phyloP scores from a whole-genome alignment of 108 stramenopile genomes.

The Schizochytrium sp. region DNA sequence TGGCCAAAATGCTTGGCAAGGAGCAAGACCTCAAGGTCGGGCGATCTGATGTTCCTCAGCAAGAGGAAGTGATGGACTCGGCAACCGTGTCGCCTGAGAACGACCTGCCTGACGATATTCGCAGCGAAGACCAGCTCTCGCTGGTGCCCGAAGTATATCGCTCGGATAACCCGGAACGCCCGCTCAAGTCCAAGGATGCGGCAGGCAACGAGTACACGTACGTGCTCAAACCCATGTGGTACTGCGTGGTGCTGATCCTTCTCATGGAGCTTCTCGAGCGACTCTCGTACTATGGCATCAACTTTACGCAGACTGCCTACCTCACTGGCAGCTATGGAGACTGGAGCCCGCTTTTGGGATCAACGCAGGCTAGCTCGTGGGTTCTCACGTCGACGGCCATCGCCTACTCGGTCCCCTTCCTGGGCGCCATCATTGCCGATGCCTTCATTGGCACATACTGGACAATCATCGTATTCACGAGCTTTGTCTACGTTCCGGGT shows the following conservation, averaged over 20 bases:
- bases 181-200: neutral
- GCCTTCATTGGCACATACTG: constrained; percentile 63
- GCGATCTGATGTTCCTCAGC: neutral
- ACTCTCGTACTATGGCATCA: constrained; percentile 16
- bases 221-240: neutral
- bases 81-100: neutral
- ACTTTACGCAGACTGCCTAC: constrained; percentile 15
- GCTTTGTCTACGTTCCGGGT: constrained; percentile 65
- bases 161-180: neutral
- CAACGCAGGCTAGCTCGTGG: constrained; percentile 48
- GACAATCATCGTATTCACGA: constrained; percentile 54
- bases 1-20: neutral
- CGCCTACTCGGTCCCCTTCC: constrained; percentile 70
- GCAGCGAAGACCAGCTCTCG: neutral
- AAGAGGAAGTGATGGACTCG: neutral
- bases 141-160: neutral
- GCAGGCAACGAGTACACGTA: neutral
- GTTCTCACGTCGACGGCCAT: constrained; percentile 66
- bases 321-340: neutral
- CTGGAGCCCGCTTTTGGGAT: neutral
- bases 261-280: constrained; percentile 16
- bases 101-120: neutral
- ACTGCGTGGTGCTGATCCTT: constrained; percentile 8
- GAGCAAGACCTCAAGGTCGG: neutral
- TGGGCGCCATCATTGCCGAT: constrained; percentile 67